phyloP scores from a whole-genome alignment of 2,329 filamentous ascomycete genomes.

The Orbilia brochopaga region DNA sequence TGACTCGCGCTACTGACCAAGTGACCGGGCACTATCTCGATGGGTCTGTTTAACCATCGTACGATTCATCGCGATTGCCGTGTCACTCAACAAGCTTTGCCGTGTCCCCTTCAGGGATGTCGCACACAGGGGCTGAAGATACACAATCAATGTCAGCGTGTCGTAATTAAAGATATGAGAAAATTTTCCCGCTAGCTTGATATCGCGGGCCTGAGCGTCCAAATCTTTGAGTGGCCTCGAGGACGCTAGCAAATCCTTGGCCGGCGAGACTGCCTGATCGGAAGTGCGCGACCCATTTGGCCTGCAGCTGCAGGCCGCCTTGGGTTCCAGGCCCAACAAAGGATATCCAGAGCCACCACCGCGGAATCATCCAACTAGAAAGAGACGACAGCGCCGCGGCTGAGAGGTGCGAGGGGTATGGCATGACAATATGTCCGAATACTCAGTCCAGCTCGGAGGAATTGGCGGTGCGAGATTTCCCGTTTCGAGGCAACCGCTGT shows the following conservation, averaged over 20 bases:
- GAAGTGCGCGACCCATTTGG: too few relatives aligned
- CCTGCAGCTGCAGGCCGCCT: not conserved
- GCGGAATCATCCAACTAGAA: not conserved
- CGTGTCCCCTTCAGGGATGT: not conserved
- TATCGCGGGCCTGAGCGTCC: not conserved
- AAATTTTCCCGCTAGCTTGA: not conserved
- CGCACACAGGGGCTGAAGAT: not conserved
- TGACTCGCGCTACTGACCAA: too few relatives aligned
- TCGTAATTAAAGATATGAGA: constrained; percentile 1
- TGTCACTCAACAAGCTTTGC: not conserved
- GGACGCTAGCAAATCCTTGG: not conserved
- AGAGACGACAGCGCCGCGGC: not conserved
- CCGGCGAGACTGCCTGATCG: not conserved
- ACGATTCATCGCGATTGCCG: not conserved
- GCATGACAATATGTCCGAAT: not conserved
- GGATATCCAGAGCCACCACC: not conserved
- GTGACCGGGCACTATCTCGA: too few relatives aligned
- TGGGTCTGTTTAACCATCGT: too few relatives aligned
- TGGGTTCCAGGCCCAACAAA: too few relatives aligned
- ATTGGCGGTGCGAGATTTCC: too few relatives aligned
- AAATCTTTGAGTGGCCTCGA: not conserved
- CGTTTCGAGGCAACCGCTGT: too few relatives aligned
- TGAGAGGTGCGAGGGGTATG: not conserved
- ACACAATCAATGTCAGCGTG: not conserved
- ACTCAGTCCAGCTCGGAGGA: too few relatives aligned